Base-by-base conservation (phyloP, 805 yeast species). In the Yarrowia sp. region DNA sequence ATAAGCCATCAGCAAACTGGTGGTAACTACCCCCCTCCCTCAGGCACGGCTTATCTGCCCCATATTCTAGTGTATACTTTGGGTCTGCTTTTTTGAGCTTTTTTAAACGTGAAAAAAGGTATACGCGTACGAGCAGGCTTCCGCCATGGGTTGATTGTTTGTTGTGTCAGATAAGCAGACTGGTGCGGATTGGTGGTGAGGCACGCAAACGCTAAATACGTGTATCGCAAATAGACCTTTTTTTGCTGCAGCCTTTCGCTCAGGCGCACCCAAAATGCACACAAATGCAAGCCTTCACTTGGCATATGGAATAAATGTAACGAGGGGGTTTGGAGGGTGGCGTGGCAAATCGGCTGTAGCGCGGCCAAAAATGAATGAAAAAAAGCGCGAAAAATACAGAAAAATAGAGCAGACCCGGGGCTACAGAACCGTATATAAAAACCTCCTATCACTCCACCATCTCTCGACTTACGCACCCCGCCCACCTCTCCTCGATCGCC, bases 271-370 rank as follows among this genome's bases (percentile, higher is more conserved):
- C 35, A 51, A 51, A 51, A 48, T 51, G 58, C 58, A 51, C 58
- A 5, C 8, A 51, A 51, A 51, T 51, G 58, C 58, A 51, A 51
- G 58, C 33, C 55, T 17, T 36, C 45, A 51, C 58, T 28, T 36
- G 39, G 33, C 61, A 55, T 55, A 55, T 55, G 61, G 47, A 55
- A 55, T 36, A 55, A 55, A 55, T 55, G 61, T 55, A 55, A 39
- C 47, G 15, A 1, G 38, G 3, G 13, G 3, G 15, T 2, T 8
- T 14, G 14, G 4, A 17, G 17, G 41, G 41, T 1, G n/a, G 17
- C 0, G 13, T 8, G 15, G 10, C 31, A 13, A 17, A 33, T 3
- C 0, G 8, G 41, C 28, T 8, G 41, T 17, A 35, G 32, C 1
- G 1, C n/a, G n/a, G 13, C 8, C n/a, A 35, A 48, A 35, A 48